Percentiles rank a stretch among this genome's conserved stretches.
phyloP scores from a whole-genome alignment of 441 rosid species.

The Erysimum pusillum region DNA sequence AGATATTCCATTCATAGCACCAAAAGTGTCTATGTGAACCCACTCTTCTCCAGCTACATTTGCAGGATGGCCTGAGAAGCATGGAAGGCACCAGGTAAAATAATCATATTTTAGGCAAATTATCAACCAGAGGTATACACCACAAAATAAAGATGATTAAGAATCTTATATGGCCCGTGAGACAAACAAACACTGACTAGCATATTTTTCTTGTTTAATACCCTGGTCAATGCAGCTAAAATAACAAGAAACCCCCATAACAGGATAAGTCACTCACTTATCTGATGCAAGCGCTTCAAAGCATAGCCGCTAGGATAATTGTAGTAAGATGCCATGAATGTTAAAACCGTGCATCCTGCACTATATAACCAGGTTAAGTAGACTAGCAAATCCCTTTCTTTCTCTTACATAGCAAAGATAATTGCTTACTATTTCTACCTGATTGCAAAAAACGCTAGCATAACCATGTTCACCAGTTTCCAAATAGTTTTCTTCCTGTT shows the following conservation, averaged over 20 bases:
- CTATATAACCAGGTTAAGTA: conserved; percentile 60
- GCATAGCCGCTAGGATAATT: conserved; percentile 97
- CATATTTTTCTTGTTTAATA: conserved; percentile 32
- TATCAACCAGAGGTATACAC: conserved; percentile 18
- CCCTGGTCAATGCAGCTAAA: not conserved
- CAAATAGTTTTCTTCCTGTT: conserved; percentile 83
- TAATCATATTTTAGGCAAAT: conserved; percentile 12
- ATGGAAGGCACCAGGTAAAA: conserved; percentile 25
- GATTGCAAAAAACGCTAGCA: conserved; percentile 71
- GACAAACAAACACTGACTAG: conserved; percentile 20
- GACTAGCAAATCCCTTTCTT: conserved; percentile 19
- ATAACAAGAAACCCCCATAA: conserved; percentile 20
- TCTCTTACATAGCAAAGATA: conserved; percentile 41
- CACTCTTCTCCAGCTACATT: conserved; percentile 62
- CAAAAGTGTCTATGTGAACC: conserved; percentile 93
- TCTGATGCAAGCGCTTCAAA: conserved; percentile 74
- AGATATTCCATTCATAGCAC: conserved; percentile 98
- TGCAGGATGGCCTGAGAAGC: conserved; percentile 56
- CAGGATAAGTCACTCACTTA: conserved; percentile 60
- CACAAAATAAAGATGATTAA: conserved; percentile 30
- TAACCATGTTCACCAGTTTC: conserved; percentile 70
- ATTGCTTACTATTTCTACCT: conserved; percentile 60
- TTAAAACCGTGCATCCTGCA: conserved; percentile 79
- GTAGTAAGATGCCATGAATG: conserved; percentile 87
- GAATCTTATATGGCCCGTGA: conserved; percentile 10